Conservation (phyloP, 306 rosid species). For the Trichosanthes truncata region DNA sequence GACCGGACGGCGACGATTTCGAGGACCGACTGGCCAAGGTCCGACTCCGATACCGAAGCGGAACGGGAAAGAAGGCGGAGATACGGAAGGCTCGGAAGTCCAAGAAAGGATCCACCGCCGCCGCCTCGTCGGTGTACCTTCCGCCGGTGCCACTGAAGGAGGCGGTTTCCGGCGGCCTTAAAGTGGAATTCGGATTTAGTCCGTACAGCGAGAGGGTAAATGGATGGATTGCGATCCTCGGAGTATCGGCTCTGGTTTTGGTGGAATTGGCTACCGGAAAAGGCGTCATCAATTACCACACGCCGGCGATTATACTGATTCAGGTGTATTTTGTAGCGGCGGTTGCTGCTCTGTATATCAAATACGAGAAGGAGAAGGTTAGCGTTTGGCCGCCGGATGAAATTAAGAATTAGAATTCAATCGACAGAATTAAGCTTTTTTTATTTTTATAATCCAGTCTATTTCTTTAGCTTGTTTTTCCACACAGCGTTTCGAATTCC, state of each 20-base stretch:
- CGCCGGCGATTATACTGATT: constrained; percentile 47
- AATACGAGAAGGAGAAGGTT: constrained; percentile 70
- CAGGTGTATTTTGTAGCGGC: constrained; percentile 84
- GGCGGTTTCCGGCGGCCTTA: constrained; percentile 50
- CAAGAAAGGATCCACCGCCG: constrained; percentile 22
- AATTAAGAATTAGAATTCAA: background rate
- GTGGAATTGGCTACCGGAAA: constrained; percentile 85
- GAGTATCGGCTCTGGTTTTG: constrained; percentile 57
- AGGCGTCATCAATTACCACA: constrained; percentile 59
- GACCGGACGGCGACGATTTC: constrained; percentile 14
- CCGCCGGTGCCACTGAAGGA: constrained; percentile 80
- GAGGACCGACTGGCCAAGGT: constrained; percentile 25
- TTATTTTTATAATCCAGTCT: too few relatives aligned
- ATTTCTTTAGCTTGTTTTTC: background rate
- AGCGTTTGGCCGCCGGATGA: constrained; percentile 52
- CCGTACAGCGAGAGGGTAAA: constrained; percentile 65
- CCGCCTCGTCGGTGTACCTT: constrained; percentile 36
- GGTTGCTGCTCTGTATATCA: constrained; percentile 46
- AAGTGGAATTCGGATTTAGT: constrained; percentile 68
- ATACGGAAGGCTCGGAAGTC: constrained; percentile 41
- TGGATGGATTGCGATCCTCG: constrained; percentile 60
- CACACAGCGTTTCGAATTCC: too few relatives aligned
- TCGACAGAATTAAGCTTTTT: background rate
- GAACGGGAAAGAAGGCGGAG: constrained; percentile 82
- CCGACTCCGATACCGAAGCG: constrained; percentile 60